A percentile compares a stretch with the other conserved stretches of the same genome.
These are phyloP conservation scores for Murraya paniculata DNA, from an alignment of 345 rosid species.

Conservation along the genomic window DNA sequence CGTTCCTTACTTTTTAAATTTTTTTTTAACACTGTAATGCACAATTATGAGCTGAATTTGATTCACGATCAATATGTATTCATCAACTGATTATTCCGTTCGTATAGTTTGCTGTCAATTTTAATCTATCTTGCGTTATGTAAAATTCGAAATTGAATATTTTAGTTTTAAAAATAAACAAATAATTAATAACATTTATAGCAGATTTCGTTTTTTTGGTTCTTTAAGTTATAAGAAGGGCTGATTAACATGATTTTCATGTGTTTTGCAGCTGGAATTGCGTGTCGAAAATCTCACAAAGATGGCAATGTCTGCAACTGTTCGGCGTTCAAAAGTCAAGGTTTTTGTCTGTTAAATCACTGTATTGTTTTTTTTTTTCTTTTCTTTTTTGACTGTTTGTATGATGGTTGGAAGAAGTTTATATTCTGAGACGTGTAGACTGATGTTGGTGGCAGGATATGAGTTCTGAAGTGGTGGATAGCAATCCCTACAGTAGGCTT, in stretches of 20 bases:
- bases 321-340: conserved; percentile 75
- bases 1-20: neutral
- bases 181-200: neutral
- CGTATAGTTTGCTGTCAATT: neutral
- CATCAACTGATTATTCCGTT: neutral
- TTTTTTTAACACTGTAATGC: neutral
- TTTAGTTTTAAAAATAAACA: neutral
- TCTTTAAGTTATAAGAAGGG: neutral
- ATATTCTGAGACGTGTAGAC: neutral
- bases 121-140: neutral
- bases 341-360: conserved; percentile 28
- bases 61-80: neutral
- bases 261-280: conserved; percentile 47
- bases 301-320: conserved; percentile 50
- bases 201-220: neutral
- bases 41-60: neutral
- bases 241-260: neutral
- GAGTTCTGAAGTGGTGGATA: conserved; percentile 96
- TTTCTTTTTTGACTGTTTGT: neutral
- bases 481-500: conserved; percentile 96
- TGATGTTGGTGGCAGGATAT: conserved; percentile 56
- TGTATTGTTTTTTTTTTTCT: no score
- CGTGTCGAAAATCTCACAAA: conserved; percentile 51
- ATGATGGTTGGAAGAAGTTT: neutral
- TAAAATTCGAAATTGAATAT: neutral